A percentile compares a stretch with the other conserved stretches of the same genome.
Conservation (phyloP, 768 basidiomycete genomes). For the Tricholoma flavovirens region DNA sequence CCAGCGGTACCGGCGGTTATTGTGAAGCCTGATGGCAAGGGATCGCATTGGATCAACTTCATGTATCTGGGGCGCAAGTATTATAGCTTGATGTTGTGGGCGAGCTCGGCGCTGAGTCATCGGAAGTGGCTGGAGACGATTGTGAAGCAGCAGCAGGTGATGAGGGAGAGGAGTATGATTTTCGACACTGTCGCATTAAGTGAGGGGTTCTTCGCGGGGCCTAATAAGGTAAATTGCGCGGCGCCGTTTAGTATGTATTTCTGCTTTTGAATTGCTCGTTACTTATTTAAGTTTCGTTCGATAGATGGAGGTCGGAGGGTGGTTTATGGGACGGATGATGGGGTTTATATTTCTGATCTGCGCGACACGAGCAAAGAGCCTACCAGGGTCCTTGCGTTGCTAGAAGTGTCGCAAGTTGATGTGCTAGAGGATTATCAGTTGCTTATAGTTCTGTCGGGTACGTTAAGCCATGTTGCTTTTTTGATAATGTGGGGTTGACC, state of each 20-base stretch:
- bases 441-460: conserved; percentile 97
- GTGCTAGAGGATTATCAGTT: conserved; percentile 95
- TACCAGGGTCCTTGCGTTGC: conserved; percentile 80
- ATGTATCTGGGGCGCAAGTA: conserved; percentile 89
- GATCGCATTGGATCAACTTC: conserved; percentile 89
- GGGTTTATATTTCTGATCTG: conserved; percentile 91
- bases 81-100: conserved; percentile 90
- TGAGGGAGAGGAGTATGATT: conserved; percentile 78
- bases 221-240: conserved; percentile 90
- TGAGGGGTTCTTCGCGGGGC: conserved; percentile 82
- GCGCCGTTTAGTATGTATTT: conserved; percentile 62
- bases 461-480: conserved; percentile 14
- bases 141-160: conserved; percentile 77
- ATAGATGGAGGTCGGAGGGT: conserved; percentile 77
- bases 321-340: conserved; percentile 97
- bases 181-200: conserved; percentile 84
- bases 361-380: conserved; percentile 74
- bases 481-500: not conserved
- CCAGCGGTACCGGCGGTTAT: conserved; percentile 44
- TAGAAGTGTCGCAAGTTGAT: conserved; percentile 92
- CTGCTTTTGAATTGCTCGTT: not conserved
- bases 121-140: conserved; percentile 95
- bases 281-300: not conserved
- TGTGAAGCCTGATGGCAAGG: conserved; percentile 60
- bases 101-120: conserved; percentile 74